Evolutionary conservation across 2,329 filamentous ascomycete species (phyloP).

Genomic region (Colletotrichum eremochloae): DNA sequence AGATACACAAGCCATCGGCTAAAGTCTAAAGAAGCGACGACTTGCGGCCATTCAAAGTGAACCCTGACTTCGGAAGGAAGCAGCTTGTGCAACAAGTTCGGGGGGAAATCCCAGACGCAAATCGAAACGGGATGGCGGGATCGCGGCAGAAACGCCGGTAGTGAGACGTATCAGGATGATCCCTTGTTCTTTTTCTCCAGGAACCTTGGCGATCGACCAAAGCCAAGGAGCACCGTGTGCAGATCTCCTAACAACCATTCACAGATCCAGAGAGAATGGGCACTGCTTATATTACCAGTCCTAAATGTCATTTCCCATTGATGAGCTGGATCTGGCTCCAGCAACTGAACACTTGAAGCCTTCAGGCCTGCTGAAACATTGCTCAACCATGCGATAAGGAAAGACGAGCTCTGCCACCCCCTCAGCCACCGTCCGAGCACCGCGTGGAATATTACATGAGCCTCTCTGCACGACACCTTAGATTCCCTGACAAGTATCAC

Average conservation of each 20-base stretch:
- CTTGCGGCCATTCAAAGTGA: neutral
- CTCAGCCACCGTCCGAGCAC: constrained; percentile 17
- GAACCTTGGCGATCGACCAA: constrained; percentile 7
- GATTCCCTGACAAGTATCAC: constrained; percentile 36
- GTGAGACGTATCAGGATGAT: constrained; percentile 19
- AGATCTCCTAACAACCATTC: neutral
- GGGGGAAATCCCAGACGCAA: constrained; percentile 12
- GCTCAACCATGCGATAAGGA: neutral
- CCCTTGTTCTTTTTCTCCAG: neutral
- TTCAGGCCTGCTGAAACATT: neutral
- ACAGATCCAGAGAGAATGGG: neutral
- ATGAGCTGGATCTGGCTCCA: neutral
- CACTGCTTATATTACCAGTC: neutral
- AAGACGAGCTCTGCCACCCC: neutral
- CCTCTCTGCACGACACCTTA: constrained; percentile 19
- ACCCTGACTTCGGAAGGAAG: neutral
- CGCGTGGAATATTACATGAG: constrained; percentile 11
- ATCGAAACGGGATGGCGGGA: constrained; percentile 28
- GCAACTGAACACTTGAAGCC: too few species aligned
- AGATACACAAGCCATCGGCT: neutral
- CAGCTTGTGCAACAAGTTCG: neutral
- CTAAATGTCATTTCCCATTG: neutral
- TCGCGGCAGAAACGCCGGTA: constrained; percentile 15
- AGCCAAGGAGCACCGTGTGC: neutral
- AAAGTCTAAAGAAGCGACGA: neutral